These are phyloP conservation scores for Vitis hybrid DNA, from an alignment of 177 flowering plant genomes.

Conservation along the genomic window DNA sequence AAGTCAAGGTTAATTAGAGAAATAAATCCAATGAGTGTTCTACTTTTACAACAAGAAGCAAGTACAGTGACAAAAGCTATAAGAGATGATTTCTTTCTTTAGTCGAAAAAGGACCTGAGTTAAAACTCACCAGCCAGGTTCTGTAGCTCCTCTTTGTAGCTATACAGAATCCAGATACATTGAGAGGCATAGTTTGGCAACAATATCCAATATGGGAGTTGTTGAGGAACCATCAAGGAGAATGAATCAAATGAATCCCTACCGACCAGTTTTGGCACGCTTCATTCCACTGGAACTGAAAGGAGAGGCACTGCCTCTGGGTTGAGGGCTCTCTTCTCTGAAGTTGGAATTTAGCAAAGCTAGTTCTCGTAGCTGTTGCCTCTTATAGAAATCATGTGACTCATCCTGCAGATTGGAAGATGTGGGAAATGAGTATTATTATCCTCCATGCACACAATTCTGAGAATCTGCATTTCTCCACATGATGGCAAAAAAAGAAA, in stretches of 20 bases:
- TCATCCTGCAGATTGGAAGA: conserved; percentile 20
- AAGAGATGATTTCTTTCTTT: not conserved
- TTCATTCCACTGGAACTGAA: conserved; percentile 20
- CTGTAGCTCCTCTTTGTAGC: not conserved
- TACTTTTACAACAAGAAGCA: not conserved
- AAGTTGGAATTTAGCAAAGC: conserved; percentile 19
- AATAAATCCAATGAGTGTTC: not conserved
- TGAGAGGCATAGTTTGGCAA: not conserved
- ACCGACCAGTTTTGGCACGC: not conserved
- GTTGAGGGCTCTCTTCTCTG: conserved; percentile 25
- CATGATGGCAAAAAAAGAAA: too few species aligned
- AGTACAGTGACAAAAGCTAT: not conserved
- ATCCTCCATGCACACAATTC: too few species aligned
- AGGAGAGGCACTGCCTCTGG: conserved; percentile 19
- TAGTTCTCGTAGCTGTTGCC: conserved; percentile 27
- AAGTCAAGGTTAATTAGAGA: not conserved
- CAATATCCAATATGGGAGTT: not conserved
- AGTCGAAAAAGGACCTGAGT: not conserved
- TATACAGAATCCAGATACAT: not conserved
- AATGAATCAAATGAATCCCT: not conserved
- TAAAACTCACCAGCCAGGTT: not conserved
- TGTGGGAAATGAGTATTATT: not conserved
- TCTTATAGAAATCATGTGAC: conserved; percentile 23
- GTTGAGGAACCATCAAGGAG: not conserved
- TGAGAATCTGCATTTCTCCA: too few species aligned